phyloP scores from a whole-genome alignment of 2,329 filamentous ascomycete genomes.

The Botrytis paeoniae region DNA sequence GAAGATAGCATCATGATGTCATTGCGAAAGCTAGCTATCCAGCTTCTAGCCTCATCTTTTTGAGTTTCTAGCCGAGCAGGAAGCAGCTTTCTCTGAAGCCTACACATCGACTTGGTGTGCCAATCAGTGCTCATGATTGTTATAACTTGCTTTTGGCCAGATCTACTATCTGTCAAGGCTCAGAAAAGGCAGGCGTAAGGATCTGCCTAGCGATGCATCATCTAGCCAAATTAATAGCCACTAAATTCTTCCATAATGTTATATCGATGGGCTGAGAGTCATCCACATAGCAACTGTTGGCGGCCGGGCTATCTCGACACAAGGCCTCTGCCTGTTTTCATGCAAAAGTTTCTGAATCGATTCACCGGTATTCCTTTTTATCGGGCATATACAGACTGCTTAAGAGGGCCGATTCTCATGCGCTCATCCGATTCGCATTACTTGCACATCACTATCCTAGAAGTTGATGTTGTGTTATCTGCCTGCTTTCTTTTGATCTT shows the following conservation, averaged over 20 bases:
- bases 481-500: no score
- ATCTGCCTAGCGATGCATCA: background rate
- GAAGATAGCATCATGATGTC: background rate
- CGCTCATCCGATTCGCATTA: background rate
- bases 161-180: background rate
- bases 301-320: background rate
- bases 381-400: background rate
- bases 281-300: background rate
- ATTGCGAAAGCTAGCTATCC: background rate
- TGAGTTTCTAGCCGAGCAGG: background rate
- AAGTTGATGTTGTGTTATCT: background rate
- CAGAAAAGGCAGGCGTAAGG: background rate
- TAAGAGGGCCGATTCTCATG: background rate
- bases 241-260: background rate
- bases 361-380: background rate
- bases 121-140: background rate
- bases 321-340: background rate
- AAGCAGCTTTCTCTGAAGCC: background rate
- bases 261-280: background rate
- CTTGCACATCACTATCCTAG: background rate
- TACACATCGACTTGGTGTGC: background rate
- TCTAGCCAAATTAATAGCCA: background rate
- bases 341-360: background rate
- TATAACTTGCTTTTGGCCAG: background rate
- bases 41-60: background rate